Evolutionary conservation across 176 grass and related monocot species (phyloP).

Genomic region (Paspalum vaginatum): DNA sequence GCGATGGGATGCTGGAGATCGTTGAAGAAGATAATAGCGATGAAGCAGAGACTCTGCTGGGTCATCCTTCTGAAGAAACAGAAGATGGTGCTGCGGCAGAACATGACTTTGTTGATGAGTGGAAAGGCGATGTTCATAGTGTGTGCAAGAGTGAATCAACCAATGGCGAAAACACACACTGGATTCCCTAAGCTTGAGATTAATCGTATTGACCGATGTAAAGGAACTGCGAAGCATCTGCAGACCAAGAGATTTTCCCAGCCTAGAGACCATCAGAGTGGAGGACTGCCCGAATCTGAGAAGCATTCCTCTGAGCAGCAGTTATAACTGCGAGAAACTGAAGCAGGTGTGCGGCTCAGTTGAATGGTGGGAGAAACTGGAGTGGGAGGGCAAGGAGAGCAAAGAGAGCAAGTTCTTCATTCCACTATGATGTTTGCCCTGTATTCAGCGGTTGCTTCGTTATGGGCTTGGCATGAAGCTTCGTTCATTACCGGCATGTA

Average conservation of each 20-base stretch:
- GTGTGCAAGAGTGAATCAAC: not conserved
- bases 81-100: not conserved
- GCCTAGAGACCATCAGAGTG: slow-evolving; percentile 73
- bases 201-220: slow-evolving; percentile 52
- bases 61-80: slow-evolving; percentile 3
- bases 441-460: not conserved
- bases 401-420: slow-evolving; percentile 62
- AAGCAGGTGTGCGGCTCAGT: slow-evolving; percentile 64
- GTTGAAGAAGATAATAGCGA: slow-evolving; percentile 38
- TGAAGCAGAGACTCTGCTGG: not conserved
- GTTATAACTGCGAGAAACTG: slow-evolving; percentile 42
- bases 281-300: slow-evolving; percentile 61
- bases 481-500: too few species aligned
- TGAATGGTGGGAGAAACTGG: slow-evolving; percentile 69
- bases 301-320: slow-evolving; percentile 45
- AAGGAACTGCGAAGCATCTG: slow-evolving; percentile 57
- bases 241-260: slow-evolving; percentile 47
- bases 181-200: slow-evolving; percentile 62
- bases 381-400: slow-evolving; percentile 49
- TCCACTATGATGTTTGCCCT: slow-evolving; percentile 23
- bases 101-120: not conserved
- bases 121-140: not conserved
- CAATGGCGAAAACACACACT: not conserved
- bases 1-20: slow-evolving; percentile 57
- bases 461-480: not conserved